These are phyloP conservation scores for Penicillium maclennaniae DNA, from an alignment of 495 filamentous ascomycete genomes.

Conservation along the genomic window DNA sequence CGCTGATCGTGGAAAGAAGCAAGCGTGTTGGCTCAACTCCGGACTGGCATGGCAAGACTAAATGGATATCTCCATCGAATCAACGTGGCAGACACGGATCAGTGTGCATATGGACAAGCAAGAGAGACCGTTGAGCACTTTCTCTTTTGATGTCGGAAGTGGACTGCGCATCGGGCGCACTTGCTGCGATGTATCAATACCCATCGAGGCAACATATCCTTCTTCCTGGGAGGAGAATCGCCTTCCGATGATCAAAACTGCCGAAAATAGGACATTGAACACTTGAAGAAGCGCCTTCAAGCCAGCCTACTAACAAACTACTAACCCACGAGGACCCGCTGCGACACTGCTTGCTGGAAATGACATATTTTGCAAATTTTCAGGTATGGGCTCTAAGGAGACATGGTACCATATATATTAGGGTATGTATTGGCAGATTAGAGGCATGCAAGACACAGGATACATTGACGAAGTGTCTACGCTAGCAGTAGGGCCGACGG, in stretches of 20 bases:
- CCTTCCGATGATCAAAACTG: slow-evolving; percentile 27
- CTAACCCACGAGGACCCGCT: slow-evolving; percentile 28
- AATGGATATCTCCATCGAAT: slow-evolving; percentile 33
- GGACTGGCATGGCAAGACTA: slow-evolving; percentile 32
- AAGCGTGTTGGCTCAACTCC: slow-evolving; percentile 30
- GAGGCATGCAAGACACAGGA: too few relatives aligned
- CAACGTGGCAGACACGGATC: slow-evolving; percentile 18
- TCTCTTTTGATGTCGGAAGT: slow-evolving; percentile 13
- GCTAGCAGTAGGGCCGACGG: too few relatives aligned
- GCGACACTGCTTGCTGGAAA: slow-evolving; percentile 19
- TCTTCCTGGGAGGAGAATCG: slow-evolving; percentile 29
- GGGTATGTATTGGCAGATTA: slow-evolving; percentile 26
- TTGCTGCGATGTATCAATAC: too few relatives aligned
- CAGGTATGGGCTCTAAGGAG: slow-evolving; percentile 25
- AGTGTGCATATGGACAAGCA: slow-evolving; percentile 29
- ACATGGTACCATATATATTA: slow-evolving; percentile 17
- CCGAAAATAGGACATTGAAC: slow-evolving; percentile 27
- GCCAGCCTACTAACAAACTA: slow-evolving; percentile 28
- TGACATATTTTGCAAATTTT: slow-evolving; percentile 19
- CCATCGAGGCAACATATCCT: slow-evolving; percentile 8
- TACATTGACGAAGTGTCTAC: too few relatives aligned
- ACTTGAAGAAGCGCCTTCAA: slow-evolving; percentile 29
- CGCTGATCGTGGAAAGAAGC: slow-evolving; percentile 30
- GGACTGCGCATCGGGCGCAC: too few relatives aligned
- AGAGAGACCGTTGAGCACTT: slow-evolving; percentile 36